Conservation (phyloP, 106 monocot species). For the Agapanthus africanus region DNA sequence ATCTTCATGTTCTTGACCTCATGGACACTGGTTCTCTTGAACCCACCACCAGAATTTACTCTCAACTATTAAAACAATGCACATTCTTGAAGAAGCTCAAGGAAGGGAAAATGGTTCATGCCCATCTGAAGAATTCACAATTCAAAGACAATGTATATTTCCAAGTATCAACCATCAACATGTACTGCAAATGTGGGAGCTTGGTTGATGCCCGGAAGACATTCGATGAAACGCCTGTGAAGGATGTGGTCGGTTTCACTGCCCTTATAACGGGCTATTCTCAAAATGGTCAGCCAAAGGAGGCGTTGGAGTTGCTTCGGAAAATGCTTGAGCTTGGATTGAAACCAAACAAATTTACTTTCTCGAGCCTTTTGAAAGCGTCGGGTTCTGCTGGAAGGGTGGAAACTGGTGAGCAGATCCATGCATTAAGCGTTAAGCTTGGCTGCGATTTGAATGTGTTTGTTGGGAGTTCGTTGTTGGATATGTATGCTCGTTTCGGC, state of each 20-base stretch:
- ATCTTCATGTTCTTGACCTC: slow-evolving; percentile 17
- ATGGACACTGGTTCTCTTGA: slow-evolving; percentile 16
- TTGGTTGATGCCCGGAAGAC: slow-evolving; percentile 9
- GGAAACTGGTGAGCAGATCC: slow-evolving; percentile 14
- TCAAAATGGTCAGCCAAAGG: slow-evolving; percentile 5
- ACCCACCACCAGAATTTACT: slow-evolving; percentile 9
- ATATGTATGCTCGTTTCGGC: slow-evolving; percentile 22
- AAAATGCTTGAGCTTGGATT: slow-evolving; percentile 6
- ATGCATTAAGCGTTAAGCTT: slow-evolving; percentile 11
- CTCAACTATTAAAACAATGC: slow-evolving; percentile 11
- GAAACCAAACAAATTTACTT: slow-evolving; percentile 16
- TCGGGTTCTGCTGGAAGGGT: slow-evolving; percentile 1
- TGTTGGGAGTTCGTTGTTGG: slow-evolving; percentile 23
- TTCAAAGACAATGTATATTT: slow-evolving; percentile 8
- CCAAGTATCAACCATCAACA: slow-evolving; percentile 18
- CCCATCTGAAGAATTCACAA: slow-evolving; percentile 9
- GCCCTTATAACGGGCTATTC: slow-evolving; percentile 16
- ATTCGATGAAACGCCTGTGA: slow-evolving; percentile 21
- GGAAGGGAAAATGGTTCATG: slow-evolving; percentile 16
- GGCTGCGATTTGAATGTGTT: slow-evolving; percentile 12
- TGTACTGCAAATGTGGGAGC: slow-evolving; percentile 19
- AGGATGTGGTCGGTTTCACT: slow-evolving; percentile 14
- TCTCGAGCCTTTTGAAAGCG: slow-evolving; percentile 20
- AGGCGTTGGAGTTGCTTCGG: slow-evolving; percentile 16
- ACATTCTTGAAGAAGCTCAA: slow-evolving; percentile 13